Evolutionary conservation across 2,329 filamentous ascomycete genomes (phyloP).

Genomic region (Apiospora kogelbergensis): DNA sequence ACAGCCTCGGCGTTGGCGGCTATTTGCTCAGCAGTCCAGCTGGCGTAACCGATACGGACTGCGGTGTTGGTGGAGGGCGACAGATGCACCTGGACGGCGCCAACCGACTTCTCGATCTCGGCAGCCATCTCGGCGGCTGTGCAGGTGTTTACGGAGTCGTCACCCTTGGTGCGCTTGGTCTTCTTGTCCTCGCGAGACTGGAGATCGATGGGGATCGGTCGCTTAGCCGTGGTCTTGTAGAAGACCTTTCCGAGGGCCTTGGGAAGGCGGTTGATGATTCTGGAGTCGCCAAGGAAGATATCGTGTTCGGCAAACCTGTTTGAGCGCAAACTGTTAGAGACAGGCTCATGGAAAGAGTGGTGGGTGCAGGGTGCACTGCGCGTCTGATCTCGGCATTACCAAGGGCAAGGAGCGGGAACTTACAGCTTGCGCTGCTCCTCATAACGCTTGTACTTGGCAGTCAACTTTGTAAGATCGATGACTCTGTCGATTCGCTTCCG

Average conservation of each 20-base stretch:
- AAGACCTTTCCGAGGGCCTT: slow-evolving; percentile 86
- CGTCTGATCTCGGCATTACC: neutral
- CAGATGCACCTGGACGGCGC: slow-evolving; percentile 77
- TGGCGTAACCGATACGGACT: slow-evolving; percentile 74
- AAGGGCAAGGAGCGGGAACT: neutral
- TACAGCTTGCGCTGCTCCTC: slow-evolving; percentile 79
- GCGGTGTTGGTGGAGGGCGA: slow-evolving; percentile 77
- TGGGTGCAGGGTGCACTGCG: neutral
- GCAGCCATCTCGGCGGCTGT: slow-evolving; percentile 67
- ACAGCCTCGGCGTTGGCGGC: slow-evolving; percentile 79
- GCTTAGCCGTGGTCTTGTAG: slow-evolving; percentile 79
- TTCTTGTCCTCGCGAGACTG: slow-evolving; percentile 60
- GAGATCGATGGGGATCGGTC: slow-evolving; percentile 81
- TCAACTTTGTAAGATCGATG: slow-evolving; percentile 78
- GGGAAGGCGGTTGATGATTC: slow-evolving; percentile 74
- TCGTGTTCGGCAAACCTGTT: slow-evolving; percentile 72
- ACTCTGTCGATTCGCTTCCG: slow-evolving; percentile 70
- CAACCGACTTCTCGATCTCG: slow-evolving; percentile 78
- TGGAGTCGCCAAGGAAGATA: slow-evolving; percentile 88
- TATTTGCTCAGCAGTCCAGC: slow-evolving; percentile 73
- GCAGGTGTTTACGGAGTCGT: slow-evolving; percentile 42
- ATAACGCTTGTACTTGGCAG: slow-evolving; percentile 81
- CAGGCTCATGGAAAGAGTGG: neutral
- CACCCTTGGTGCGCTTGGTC: slow-evolving; percentile 55
- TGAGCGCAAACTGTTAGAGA: neutral